Evolutionary conservation across 2,329 filamentous ascomycete genomes (phyloP).

Genomic region (Venturia oleaginea): DNA sequence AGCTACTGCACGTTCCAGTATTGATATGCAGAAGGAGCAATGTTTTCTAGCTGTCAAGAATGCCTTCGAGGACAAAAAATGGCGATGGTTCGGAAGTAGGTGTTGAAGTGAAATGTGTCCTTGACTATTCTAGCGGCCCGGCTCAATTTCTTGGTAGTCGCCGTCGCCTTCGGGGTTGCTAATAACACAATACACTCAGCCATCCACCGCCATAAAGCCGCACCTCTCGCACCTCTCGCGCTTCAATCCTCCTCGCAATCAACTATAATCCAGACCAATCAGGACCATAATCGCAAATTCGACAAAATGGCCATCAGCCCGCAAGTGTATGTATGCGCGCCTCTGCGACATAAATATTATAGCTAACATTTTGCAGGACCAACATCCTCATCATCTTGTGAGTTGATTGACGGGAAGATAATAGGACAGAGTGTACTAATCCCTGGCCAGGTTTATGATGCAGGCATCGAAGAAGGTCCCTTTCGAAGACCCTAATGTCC

Average conservation of each 20-base stretch:
- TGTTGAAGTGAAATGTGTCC: neutral
- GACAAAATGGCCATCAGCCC: constrained; percentile 15
- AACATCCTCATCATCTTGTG: constrained; percentile 85
- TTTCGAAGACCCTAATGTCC: constrained; percentile 75
- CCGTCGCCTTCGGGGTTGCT: neutral
- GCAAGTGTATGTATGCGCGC: constrained; percentile 18
- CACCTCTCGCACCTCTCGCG: neutral
- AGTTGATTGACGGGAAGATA: neutral
- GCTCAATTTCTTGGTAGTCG: neutral
- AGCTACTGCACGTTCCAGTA: no score
- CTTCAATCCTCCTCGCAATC: neutral
- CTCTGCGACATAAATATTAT: neutral
- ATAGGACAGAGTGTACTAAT: constrained; percentile 9
- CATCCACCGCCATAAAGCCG: neutral
- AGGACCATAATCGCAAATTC: neutral
- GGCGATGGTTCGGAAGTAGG: neutral
- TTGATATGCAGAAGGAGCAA: neutral
- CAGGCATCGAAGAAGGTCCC: constrained; percentile 93
- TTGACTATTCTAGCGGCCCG: neutral
- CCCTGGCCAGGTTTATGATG: constrained; percentile 63
- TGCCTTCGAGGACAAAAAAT: neutral
- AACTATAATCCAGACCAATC: neutral
- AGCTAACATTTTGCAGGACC: constrained; percentile 47
- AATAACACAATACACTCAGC: neutral
- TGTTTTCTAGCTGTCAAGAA: neutral